Evolutionary conservation across 441 rosid genomes (phyloP).

Genomic region (Brassica hybrid): DNA sequence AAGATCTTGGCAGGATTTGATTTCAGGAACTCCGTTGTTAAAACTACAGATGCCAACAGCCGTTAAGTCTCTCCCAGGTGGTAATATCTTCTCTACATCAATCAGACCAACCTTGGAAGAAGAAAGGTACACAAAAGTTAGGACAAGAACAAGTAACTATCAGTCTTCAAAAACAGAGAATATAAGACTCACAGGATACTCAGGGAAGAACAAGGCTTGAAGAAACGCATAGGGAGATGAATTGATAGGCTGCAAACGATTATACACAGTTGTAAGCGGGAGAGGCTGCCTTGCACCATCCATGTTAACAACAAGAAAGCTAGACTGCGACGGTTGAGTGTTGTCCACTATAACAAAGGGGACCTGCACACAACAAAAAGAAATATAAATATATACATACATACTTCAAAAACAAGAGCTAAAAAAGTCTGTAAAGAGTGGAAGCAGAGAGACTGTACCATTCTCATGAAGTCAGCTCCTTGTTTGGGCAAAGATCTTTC

Average conservation of each 20-base stretch:
- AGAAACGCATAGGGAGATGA: conserved; percentile 81
- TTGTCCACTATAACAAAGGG: conserved; percentile 80
- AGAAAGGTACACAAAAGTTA: conserved; percentile 10
- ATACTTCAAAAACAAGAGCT: conserved; percentile 2
- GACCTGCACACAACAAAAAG: conserved; percentile 50
- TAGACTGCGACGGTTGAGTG: conserved; percentile 53
- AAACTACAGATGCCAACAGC: conserved; percentile 71
- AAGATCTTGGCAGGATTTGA: conserved; percentile 82
- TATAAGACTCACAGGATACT: conserved; percentile 53
- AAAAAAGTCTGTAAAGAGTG: too few species aligned
- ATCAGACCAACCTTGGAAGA: conserved; percentile 90
- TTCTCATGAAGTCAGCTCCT: conserved; percentile 62
- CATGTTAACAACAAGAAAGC: conserved; percentile 68
- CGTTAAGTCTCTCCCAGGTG: conserved; percentile 68
- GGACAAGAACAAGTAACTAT: neutral
- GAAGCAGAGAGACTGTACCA: conserved; percentile 48
- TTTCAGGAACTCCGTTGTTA: conserved; percentile 70
- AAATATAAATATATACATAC: neutral
- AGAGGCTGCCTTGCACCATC: conserved; percentile 74
- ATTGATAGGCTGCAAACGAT: conserved; percentile 73
- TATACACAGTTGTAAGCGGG: conserved; percentile 83
- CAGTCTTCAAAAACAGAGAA: neutral
- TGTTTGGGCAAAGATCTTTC: conserved; percentile 73
- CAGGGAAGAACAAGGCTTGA: conserved; percentile 84
- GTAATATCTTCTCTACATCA: conserved; percentile 91